Conservation (phyloP, 2,329 filamentous ascomycete species). For the Alternaria metachromatica region DNA sequence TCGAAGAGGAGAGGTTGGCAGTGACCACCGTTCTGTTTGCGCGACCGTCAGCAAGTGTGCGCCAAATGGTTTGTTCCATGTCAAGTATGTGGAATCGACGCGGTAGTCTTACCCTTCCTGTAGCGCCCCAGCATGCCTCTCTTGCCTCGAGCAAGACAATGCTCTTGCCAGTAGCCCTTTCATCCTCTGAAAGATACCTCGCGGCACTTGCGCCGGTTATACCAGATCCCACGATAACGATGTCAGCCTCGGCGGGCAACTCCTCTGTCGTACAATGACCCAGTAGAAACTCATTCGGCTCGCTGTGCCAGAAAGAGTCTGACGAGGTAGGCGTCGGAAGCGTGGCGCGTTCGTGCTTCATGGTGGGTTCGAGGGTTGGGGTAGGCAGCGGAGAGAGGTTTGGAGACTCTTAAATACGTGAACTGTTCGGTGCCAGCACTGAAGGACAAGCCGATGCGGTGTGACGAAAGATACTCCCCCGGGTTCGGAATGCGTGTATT, state of each 20-base stretch:
- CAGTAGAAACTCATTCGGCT: constrained; percentile 68
- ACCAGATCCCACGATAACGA: constrained; percentile 76
- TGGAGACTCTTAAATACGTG: constrained; percentile 3
- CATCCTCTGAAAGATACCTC: constrained; percentile 62
- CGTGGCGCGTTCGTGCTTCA: constrained; percentile 43
- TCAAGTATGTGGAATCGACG: background rate
- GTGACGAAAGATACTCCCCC: background rate
- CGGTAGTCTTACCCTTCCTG: constrained; percentile 67
- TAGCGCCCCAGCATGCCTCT: constrained; percentile 84
- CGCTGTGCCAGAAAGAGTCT: constrained; percentile 74
- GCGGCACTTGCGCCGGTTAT: constrained; percentile 78
- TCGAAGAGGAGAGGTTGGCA: constrained; percentile 76
- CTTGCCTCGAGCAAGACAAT: constrained; percentile 78
- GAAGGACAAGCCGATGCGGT: background rate
- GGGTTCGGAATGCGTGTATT: constrained; percentile 11
- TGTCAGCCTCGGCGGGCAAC: constrained; percentile 68
- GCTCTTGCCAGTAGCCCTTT: constrained; percentile 53
- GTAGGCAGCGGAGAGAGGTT: background rate
- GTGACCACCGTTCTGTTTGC: constrained; percentile 62
- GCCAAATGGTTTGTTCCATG: background rate
- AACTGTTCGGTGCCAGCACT: background rate
- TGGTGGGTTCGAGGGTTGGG: constrained; percentile 17
- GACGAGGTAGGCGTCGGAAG: constrained; percentile 69
- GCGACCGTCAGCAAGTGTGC: constrained; percentile 9
- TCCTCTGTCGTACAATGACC: constrained; percentile 71